phyloP scores from a whole-genome alignment of 805 yeast genomes.

The Priceomyces melissophilus region DNA sequence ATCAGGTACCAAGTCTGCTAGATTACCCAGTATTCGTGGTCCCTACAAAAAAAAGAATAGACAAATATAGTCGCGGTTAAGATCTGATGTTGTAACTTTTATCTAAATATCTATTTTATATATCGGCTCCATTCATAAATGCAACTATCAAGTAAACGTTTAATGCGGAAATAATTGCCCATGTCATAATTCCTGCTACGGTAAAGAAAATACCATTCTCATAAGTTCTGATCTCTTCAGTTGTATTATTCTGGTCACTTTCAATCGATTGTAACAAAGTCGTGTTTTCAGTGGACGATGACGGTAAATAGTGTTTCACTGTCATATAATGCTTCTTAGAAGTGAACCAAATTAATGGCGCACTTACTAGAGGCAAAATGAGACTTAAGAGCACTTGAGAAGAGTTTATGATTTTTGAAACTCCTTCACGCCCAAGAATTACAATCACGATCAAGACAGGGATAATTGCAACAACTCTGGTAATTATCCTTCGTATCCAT shows the following conservation, averaged over 20 bases:
- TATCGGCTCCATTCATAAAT: constrained; percentile 39
- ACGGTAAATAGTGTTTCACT: constrained; percentile 20
- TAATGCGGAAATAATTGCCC: constrained; percentile 38
- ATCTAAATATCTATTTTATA: constrained; percentile 14
- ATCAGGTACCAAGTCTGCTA: constrained; percentile 16
- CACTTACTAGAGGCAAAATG: constrained; percentile 42
- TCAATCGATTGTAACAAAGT: constrained; percentile 7
- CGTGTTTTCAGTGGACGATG: constrained; percentile 10
- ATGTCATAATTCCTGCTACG: constrained; percentile 32
- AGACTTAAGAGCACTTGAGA: constrained; percentile 45
- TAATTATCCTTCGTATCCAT: constrained; percentile 41
- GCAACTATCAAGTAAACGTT: constrained; percentile 40
- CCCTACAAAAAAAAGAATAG: constrained; percentile 34
- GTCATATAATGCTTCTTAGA: constrained; percentile 38
- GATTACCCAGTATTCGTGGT: constrained; percentile 39
- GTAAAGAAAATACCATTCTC: constrained; percentile 37
- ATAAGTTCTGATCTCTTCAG: constrained; percentile 25
- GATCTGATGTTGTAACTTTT: not conserved
- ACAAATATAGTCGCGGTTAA: constrained; percentile 6
- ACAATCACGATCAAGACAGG: constrained; percentile 39
- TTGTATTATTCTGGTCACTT: constrained; percentile 6
- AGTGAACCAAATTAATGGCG: constrained; percentile 45
- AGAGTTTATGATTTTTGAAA: constrained; percentile 42
- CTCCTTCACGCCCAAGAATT: constrained; percentile 41
- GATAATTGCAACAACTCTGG: constrained; percentile 39